These are phyloP conservation scores for Phytophthora quininea DNA, from an alignment of 352 stramenopile species.

Conservation along the genomic window DNA sequence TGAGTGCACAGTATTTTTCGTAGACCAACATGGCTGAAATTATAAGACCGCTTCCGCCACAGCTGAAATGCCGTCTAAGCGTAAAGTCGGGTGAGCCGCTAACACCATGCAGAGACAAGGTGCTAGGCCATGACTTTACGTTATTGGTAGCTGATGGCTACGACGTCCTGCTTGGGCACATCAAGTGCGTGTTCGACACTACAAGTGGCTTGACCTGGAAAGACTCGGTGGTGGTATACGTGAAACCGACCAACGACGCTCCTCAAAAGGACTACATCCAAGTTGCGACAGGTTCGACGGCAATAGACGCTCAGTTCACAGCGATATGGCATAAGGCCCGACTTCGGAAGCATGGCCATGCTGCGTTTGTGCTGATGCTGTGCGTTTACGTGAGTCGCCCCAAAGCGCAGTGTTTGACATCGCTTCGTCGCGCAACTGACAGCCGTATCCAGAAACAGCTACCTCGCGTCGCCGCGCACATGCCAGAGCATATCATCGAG, in stretches of 20 bases:
- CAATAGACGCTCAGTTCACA: background rate
- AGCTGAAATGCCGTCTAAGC: slow-evolving; percentile 6
- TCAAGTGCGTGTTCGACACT: background rate
- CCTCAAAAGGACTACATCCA: slow-evolving; percentile 4
- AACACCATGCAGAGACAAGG: background rate
- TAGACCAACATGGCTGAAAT: background rate
- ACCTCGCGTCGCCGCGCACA: slow-evolving; percentile 1
- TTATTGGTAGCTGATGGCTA: slow-evolving; percentile 7
- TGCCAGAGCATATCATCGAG: slow-evolving; percentile 3
- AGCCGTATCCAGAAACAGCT: slow-evolving; percentile 9
- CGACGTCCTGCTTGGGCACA: background rate
- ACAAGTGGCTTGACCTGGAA: background rate
- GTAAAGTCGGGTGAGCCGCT: slow-evolving; percentile 1
- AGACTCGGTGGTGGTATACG: background rate
- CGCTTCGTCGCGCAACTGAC: slow-evolving; percentile 4
- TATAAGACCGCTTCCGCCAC: background rate
- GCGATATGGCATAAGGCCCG: slow-evolving; percentile 7
- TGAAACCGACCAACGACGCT: slow-evolving; percentile 4
- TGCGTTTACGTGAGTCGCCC: background rate
- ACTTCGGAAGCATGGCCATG: slow-evolving; percentile 1
- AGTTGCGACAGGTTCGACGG: background rate
- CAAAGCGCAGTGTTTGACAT: slow-evolving; percentile 3
- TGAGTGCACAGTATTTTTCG: background rate
- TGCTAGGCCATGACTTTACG: slow-evolving; percentile 1
- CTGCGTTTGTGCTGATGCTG: slow-evolving; percentile 4